phyloP scores from a whole-genome alignment of 345 rosid genomes.

The Syzygium oleosum region DNA sequence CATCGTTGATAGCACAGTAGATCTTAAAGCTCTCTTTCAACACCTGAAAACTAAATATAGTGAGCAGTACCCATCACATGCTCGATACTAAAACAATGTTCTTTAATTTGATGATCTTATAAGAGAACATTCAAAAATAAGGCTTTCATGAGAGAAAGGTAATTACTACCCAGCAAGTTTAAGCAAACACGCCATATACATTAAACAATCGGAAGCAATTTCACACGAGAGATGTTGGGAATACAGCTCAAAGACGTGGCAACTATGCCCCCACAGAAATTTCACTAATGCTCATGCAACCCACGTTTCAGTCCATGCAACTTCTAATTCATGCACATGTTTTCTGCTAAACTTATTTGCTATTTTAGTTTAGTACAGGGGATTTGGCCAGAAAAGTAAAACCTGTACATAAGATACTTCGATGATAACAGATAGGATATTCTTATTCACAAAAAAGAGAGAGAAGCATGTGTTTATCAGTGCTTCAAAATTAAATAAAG shows the following conservation, averaged over 20 bases:
- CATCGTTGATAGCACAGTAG: slow-evolving; percentile 92
- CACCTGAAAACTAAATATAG: slow-evolving; percentile 43
- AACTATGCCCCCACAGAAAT: not conserved
- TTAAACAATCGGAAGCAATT: not conserved
- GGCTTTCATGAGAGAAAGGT: not conserved
- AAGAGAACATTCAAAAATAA: not conserved
- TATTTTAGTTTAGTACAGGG: not conserved
- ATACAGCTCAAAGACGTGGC: not conserved
- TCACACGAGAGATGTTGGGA: not conserved
- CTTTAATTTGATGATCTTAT: not conserved
- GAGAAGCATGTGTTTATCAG: not conserved
- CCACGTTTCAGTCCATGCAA: not conserved
- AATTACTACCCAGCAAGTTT: not conserved
- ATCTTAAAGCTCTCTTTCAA: slow-evolving; percentile 98
- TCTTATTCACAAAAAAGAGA: not conserved
- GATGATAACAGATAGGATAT: not conserved
- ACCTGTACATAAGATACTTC: not conserved
- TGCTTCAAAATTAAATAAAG: not conserved
- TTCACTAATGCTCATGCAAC: not conserved
- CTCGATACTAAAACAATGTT: not conserved
- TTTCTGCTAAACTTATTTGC: not conserved
- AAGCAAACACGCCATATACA: not conserved
- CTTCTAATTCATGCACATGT: not conserved
- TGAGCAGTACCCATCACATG: not conserved
- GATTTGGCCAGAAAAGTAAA: not conserved